Conservation (phyloP, 2,329 filamentous ascomycete genomes). For the Pyrenophora seminiperda region DNA sequence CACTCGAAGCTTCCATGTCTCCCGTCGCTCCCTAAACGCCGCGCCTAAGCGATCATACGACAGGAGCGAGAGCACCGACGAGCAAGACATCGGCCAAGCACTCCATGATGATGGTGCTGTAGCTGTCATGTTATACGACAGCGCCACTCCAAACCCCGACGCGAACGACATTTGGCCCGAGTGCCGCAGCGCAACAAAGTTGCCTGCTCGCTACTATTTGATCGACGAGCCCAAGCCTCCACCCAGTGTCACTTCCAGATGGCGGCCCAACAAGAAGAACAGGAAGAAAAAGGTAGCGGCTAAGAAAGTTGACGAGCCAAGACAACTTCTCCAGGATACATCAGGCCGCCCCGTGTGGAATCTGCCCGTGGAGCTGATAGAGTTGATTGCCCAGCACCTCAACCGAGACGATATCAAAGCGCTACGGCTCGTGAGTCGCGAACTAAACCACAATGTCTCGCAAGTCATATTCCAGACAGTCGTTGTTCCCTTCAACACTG, state of each 20-base stretch:
- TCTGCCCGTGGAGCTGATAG: conserved; percentile 68
- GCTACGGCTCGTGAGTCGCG: conserved; percentile 65
- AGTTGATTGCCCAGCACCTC: conserved; percentile 61
- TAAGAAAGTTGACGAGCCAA: neutral
- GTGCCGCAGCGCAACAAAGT: conserved; percentile 34
- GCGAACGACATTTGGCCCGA: conserved; percentile 47
- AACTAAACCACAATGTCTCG: conserved; percentile 64
- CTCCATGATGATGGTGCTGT: conserved; percentile 30
- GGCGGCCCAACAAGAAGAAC: conserved; percentile 1
- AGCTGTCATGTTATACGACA: conserved; percentile 32
- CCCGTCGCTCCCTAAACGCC: conserved; percentile 3
- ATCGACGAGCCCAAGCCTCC: conserved; percentile 15
- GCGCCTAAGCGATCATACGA: conserved; percentile 27
- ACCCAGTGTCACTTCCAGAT: neutral
- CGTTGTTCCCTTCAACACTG: conserved; percentile 68
- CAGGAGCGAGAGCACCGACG: conserved; percentile 20
- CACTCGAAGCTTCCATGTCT: neutral
- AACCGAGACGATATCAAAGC: conserved; percentile 63
- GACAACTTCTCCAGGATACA: neutral
- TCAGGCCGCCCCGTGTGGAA: conserved; percentile 46
- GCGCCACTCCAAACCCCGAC: conserved; percentile 19
- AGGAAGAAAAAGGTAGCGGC: neutral
- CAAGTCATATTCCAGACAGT: conserved; percentile 65
- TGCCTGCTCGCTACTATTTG: conserved; percentile 33
- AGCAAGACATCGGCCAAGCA: conserved; percentile 14